Conservation (phyloP, 225 moss, liverwort and hornwort species). For the Pseudisothecium myosuroides region DNA sequence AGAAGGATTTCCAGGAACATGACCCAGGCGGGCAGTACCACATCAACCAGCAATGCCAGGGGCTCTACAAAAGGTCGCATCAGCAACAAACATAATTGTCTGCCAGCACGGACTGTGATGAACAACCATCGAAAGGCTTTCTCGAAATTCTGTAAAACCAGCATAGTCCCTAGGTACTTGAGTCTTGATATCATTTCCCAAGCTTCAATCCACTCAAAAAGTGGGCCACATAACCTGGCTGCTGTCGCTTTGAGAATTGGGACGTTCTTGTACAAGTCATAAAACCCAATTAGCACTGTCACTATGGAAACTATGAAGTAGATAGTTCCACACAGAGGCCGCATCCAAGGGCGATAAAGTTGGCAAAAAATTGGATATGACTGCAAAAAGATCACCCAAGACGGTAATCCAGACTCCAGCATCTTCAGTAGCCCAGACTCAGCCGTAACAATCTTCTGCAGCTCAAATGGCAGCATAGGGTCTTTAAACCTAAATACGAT, state of each 20-base stretch:
- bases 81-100: slow-evolving; percentile 48
- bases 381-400: slow-evolving; percentile 88
- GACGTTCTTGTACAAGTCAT: slow-evolving; percentile 89
- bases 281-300: slow-evolving; percentile 84
- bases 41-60: slow-evolving; percentile 41
- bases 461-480: slow-evolving; percentile 62
- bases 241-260: slow-evolving; percentile 83
- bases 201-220: slow-evolving; percentile 80
- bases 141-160: slow-evolving; percentile 82
- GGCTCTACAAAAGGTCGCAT: slow-evolving; percentile 71
- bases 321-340: slow-evolving; percentile 71
- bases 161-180: slow-evolving; percentile 79
- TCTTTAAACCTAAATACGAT: slow-evolving; percentile 74
- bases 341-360: slow-evolving; percentile 89
- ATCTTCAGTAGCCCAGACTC: slow-evolving; percentile 74
- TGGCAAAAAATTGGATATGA: slow-evolving; percentile 85
- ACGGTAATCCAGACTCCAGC: slow-evolving; percentile 80
- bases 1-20: slow-evolving; percentile 30
- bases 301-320: slow-evolving; percentile 72
- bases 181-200: slow-evolving; percentile 91
- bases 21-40: slow-evolving; percentile 55
- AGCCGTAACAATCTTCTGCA: slow-evolving; percentile 57
- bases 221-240: slow-evolving; percentile 76
- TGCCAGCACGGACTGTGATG: slow-evolving; percentile 46
- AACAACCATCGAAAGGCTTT: slow-evolving; percentile 76